Conservation (phyloP, 805 yeast species). For the Lipomyces yamanashiensis region DNA sequence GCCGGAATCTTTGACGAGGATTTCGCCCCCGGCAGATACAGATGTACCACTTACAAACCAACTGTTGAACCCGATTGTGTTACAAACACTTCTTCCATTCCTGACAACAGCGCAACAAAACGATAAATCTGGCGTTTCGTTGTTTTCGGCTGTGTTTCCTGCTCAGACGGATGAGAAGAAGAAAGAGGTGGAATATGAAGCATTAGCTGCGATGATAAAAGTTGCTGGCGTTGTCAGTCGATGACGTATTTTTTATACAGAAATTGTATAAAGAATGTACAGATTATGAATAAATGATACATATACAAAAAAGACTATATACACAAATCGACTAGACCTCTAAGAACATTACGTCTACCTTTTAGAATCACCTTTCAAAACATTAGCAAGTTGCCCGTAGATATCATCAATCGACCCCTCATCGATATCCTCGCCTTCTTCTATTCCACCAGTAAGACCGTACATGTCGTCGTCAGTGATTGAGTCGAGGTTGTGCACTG, state of each 20-base stretch:
- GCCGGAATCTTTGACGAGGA: neutral
- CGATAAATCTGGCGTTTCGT: neutral
- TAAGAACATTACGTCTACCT: neutral
- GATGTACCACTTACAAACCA: neutral
- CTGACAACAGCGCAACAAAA: conserved; percentile 10
- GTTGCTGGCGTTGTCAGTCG: conserved; percentile 19
- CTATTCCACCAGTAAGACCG: neutral
- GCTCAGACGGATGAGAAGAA: neutral
- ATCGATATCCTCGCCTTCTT: neutral
- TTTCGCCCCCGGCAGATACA: neutral
- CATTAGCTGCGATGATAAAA: conserved; percentile 28
- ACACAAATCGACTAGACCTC: no score
- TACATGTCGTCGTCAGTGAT: conserved; percentile 7
- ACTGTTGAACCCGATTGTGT: conserved; percentile 7
- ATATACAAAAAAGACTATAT: neutral
- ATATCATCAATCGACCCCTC: conserved; percentile 2
- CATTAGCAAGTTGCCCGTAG: conserved; percentile 4
- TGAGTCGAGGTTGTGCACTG: conserved; percentile 3
- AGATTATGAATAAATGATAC: neutral
- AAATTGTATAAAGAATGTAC: neutral
- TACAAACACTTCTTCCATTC: conserved; percentile 23
- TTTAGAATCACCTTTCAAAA: neutral
- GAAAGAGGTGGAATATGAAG: conserved; percentile 16
- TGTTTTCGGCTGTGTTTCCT: conserved; percentile 9
- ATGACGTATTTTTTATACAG: neutral